Evolutionary conservation across 768 basidiomycete species (phyloP), one percentile per base, ranked within the genome.

Genomic region (Butyriboletus loyo): DNA sequence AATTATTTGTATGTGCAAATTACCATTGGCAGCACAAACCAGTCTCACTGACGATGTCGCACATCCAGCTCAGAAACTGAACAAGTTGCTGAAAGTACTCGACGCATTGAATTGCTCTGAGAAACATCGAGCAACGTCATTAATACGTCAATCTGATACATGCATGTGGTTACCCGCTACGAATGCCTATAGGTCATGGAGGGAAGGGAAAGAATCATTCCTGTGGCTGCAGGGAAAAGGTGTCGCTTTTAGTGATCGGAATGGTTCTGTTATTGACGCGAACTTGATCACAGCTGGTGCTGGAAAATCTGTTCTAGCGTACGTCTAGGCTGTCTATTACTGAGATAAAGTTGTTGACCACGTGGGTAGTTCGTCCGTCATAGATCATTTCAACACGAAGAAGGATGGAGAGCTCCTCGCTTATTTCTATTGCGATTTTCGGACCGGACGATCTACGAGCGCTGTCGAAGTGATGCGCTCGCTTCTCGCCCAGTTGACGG

Each of bases 361-460:
- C 3, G 1, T 1, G 0, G 3, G 24, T 24, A 49, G 53, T 2
- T 47, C 55, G 30, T 42, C 11, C 2, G 25, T 38, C 10, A 44
- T 56, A 40, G 4, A 49, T 1, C 27, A 55, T 10, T 41, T 55
- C 9, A 8, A 14, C 1, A 25, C 10, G 11, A 45, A 19, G 5
- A 24, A 28, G 4, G 28, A 27, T 7, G 27, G 21, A 1, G 55
- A 51, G 15, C 1, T 40, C 7, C 9, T 62, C 19, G 50, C 25
- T 0, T 62, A 50, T 22, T 66, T 66, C 40, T 67, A 65, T 47
- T 67, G 65, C 5, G 60, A 66, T 42, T 66, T 67, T 35, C 50
- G 48, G 6, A 40, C 22, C 1, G 21, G 8, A 5, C 24, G 39
- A 2, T 59, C 57, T 2, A 62, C 50, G 2, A 49, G 48, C 9